phyloP scores from a whole-genome alignment of 768 basidiomycete genomes.

The Russula ochroleuca region DNA sequence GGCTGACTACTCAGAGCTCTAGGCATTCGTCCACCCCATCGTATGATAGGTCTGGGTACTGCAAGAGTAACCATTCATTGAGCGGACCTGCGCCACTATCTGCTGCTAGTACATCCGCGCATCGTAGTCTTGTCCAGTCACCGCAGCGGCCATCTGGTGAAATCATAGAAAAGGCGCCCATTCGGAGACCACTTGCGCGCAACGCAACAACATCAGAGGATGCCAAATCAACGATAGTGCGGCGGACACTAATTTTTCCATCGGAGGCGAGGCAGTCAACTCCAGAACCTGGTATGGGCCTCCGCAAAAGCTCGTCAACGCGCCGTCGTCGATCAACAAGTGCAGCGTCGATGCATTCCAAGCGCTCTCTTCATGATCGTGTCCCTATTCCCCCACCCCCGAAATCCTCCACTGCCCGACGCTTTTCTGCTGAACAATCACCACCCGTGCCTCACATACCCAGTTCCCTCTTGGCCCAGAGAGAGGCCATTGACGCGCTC shows the following conservation, averaged over 20 bases:
- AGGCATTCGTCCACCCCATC: slow-evolving; percentile 42
- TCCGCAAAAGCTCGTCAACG: slow-evolving; percentile 36
- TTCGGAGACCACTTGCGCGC: slow-evolving; percentile 14
- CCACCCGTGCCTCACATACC: slow-evolving; percentile 69
- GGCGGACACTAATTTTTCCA: slow-evolving; percentile 77
- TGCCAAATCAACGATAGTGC: slow-evolving; percentile 45
- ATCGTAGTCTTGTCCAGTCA: slow-evolving; percentile 19
- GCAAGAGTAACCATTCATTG: slow-evolving; percentile 1
- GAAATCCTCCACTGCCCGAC: slow-evolving; percentile 46
- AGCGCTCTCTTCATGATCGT: slow-evolving; percentile 74
- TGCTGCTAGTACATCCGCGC: slow-evolving; percentile 30
- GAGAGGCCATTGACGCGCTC: slow-evolving; percentile 37
- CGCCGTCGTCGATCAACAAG: slow-evolving; percentile 61
- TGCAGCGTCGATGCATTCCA: slow-evolving; percentile 51
- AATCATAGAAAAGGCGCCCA: slow-evolving; percentile 15
- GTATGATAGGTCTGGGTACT: slow-evolving; percentile 29
- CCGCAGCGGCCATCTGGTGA: slow-evolving; percentile 14
- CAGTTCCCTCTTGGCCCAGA: slow-evolving; percentile 43
- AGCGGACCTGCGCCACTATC: slow-evolving; percentile 21
- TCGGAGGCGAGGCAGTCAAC: slow-evolving; percentile 58
- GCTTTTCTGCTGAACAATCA: slow-evolving; percentile 62
- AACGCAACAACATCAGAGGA: slow-evolving; percentile 15
- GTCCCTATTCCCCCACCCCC: slow-evolving; percentile 84
- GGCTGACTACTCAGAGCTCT: slow-evolving; percentile 43
- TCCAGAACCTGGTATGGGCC: slow-evolving; percentile 42